Conservation (phyloP, 805 yeast species). For the Candida odintsovae region DNA sequence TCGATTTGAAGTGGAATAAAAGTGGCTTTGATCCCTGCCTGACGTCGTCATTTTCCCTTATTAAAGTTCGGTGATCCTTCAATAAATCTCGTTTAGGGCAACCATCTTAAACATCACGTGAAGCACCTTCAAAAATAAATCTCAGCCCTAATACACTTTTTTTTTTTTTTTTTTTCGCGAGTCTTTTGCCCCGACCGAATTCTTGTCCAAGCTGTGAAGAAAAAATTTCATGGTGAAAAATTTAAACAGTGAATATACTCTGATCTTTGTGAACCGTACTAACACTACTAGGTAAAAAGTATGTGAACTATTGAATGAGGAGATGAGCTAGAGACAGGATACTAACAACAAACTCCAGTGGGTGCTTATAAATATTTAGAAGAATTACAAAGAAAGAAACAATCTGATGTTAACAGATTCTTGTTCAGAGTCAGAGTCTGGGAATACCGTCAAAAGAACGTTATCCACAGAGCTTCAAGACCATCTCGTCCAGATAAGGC, state of each 20-base stretch:
- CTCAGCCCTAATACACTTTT: no score
- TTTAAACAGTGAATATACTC: background rate
- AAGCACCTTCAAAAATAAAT: no score
- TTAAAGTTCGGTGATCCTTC: no score
- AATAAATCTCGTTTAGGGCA: no score
- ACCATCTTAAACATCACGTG: no score
- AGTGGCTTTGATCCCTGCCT: no score
- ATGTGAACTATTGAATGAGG: constrained; percentile 7
- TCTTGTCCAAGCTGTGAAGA: background rate
- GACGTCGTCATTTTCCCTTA: no score
- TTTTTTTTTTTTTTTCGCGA: background rate
- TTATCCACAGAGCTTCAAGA: constrained; percentile 97
- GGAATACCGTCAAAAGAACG: constrained; percentile 99
- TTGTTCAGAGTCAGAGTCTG: constrained; percentile 99
- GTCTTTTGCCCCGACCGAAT: background rate
- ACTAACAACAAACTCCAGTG: constrained; percentile 41
- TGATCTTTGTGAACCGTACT: constrained; percentile 6
- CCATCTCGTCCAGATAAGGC: constrained; percentile 99
- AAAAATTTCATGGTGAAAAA: background rate
- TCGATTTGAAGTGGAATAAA: no score
- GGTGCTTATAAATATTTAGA: constrained; percentile 99
- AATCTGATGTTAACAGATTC: constrained; percentile 98
- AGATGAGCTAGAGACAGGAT: background rate
- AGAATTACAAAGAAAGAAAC: constrained; percentile 99
- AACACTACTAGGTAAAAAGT: constrained; percentile 5